Evolutionary conservation across 106 monocot species (phyloP).

Genomic region (Apostasia shenzhenica): DNA sequence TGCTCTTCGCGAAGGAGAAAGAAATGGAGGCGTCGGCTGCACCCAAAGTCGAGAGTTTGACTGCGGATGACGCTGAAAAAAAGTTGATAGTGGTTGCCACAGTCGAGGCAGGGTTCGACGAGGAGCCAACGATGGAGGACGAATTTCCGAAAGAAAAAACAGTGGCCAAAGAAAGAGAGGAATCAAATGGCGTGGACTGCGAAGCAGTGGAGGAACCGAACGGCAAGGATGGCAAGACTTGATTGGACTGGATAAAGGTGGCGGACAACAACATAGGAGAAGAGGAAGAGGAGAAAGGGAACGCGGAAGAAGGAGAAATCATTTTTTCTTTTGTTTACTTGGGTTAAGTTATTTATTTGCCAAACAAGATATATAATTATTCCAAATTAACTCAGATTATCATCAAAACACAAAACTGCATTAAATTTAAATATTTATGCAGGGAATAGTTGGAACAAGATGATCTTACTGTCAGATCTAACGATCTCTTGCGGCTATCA

Average conservation of each 20-base stretch:
- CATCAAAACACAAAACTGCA: no score
- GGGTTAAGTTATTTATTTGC: no score
- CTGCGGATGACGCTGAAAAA: not conserved
- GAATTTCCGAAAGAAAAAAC: not conserved
- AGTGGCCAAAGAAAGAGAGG: not conserved
- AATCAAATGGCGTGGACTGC: not conserved
- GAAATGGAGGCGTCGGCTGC: not conserved
- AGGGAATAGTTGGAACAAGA: no score
- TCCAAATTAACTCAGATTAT: no score
- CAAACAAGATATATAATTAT: no score
- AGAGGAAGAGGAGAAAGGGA: not conserved
- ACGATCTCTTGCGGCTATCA: slow-evolving; percentile 43
- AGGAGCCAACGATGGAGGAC: not conserved
- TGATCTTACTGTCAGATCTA: slow-evolving; percentile 42
- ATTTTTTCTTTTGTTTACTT: no score
- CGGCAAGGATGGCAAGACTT: not conserved
- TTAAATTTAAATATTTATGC: no score
- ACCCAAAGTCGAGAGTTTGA: not conserved
- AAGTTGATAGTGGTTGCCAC: not conserved
- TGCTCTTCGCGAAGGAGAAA: not conserved
- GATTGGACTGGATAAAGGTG: not conserved
- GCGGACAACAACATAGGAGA: not conserved
- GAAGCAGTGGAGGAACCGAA: not conserved
- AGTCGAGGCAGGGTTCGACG: slow-evolving; percentile 2
- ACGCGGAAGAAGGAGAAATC: not conserved